Evolutionary conservation across 768 basidiomycete species (phyloP).

Genomic region (Holtermannia corniformis): DNA sequence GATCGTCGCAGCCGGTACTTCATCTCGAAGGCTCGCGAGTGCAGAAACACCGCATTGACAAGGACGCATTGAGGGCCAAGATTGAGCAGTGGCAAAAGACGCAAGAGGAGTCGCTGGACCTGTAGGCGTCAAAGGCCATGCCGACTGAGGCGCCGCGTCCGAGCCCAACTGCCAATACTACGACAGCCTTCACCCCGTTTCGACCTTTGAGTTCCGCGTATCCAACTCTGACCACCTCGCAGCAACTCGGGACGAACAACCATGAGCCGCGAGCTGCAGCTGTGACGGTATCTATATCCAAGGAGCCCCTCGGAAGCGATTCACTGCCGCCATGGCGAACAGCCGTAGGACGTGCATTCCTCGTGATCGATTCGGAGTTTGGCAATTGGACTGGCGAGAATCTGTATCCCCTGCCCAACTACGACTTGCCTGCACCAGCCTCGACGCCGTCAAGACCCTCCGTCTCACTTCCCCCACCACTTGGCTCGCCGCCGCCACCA

Average conservation of each 20-base stretch:
- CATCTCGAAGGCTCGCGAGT: conserved; percentile 30
- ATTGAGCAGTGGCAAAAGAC: conserved; percentile 27
- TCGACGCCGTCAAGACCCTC: neutral
- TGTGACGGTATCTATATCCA: too few species aligned
- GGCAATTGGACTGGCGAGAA: conserved; percentile 8
- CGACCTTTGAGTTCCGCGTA: too few species aligned
- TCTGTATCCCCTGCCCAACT: neutral
- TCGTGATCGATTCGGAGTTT: conserved; percentile 14
- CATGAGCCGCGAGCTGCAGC: too few species aligned
- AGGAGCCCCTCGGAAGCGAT: too few species aligned
- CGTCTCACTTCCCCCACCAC: neutral
- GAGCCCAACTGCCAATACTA: conserved; percentile 15
- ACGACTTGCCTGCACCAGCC: too few species aligned
- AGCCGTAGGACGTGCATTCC: conserved; percentile 15
- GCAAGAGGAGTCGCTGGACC: neutral
- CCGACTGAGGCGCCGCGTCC: neutral
- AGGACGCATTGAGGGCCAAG: conserved; percentile 13
- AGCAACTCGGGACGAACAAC: too few species aligned
- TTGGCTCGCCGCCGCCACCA: neutral
- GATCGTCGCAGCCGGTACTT: conserved; percentile 30
- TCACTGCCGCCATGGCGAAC: conserved; percentile 18
- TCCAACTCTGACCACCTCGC: too few species aligned
- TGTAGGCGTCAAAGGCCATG: neutral
- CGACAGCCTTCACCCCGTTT: too few species aligned
- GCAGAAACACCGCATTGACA: conserved; percentile 37